Base-by-base conservation (phyloP, 2,329 filamentous ascomycete species). In the Geosmithia morbida region DNA sequence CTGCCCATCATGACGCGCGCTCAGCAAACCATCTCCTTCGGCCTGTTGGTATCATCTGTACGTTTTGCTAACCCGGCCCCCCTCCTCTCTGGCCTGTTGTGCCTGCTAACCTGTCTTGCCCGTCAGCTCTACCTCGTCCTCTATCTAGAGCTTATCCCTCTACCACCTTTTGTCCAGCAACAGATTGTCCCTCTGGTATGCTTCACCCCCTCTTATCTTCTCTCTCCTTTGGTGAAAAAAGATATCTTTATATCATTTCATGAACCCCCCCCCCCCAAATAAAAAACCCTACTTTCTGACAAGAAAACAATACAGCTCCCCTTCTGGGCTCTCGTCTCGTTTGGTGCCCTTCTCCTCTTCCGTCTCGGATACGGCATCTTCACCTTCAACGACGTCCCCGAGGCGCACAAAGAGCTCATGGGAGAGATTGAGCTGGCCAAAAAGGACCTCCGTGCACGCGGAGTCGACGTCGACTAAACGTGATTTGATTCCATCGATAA, bases 351-450 rank as follows among this genome's bases (percentile, higher is more conserved):
- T 67, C 82, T 98, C 18, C 83, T 98, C 53, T 87, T 84, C 70
- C 87, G 87, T 57, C 83, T 98, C 52, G 92, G 92, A 58, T 85
- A 81, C 71, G 92, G 92, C 53, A 86, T 98, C 57, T 74, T 95
- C 62, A 95, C 87, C 49, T 98, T 98, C 76, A 92, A 95, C 72
- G 89, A 97, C 66, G 87, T 94, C 45, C 89, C 90, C 48, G 77
- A 87, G 51, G 92, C 92, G 46, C 85, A 97, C 67, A 79, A 82
- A 62, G 89, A 96, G 68, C 71, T 98, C 57, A 87, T 92, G 75
- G 72, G 69, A 57, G 85, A 97, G 68, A 92, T 94, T 60, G 75
- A 87, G 52, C 56, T 81, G 64, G 87, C 87, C 52, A 83, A 84
- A 69, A 69, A 68, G 51, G 87, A 94, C 56, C 67, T 94, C 62